Percentiles rank a stretch among this genome's conserved stretches.
Evolutionary conservation across 2,329 filamentous ascomycete genomes (phyloP).

Genomic region (Cryphonectria parasitica): DNA sequence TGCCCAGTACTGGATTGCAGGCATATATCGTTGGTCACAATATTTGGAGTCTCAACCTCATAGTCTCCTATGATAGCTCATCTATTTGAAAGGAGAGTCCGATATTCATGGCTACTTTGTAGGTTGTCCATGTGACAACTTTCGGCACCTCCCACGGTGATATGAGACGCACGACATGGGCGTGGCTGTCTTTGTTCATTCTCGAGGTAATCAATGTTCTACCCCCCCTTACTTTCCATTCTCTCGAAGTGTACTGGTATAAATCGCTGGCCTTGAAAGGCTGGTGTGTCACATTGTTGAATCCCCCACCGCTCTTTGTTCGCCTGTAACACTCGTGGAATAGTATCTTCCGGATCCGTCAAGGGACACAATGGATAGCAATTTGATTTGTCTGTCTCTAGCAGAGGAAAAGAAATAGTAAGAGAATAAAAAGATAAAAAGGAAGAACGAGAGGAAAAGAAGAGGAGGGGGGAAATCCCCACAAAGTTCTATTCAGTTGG

Average conservation of each 20-base stretch:
- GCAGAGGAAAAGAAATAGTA: not conserved
- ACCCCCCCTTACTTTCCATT: not conserved
- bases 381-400: not conserved
- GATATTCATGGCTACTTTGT: not conserved
- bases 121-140: not conserved
- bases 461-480: not conserved
- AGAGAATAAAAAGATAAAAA: not conserved
- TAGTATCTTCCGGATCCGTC: conserved; percentile 15
- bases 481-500: not conserved
- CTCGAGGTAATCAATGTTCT: not conserved
- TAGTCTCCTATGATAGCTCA: not conserved
- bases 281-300: not conserved
- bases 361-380: not conserved
- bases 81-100: not conserved
- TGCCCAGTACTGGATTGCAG: not conserved
- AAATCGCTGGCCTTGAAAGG: no score
- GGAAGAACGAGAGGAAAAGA: not conserved
- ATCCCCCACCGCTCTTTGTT: conserved; percentile 5
- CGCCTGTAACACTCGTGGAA: not conserved
- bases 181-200: not conserved
- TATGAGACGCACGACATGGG: not conserved
- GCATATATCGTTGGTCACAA: not conserved
- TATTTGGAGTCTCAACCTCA: not conserved
- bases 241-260: no score
- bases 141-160: not conserved